Conservation (phyloP, 371 early-diverging fungal genomes). For the Mortierella polycephala region DNA sequence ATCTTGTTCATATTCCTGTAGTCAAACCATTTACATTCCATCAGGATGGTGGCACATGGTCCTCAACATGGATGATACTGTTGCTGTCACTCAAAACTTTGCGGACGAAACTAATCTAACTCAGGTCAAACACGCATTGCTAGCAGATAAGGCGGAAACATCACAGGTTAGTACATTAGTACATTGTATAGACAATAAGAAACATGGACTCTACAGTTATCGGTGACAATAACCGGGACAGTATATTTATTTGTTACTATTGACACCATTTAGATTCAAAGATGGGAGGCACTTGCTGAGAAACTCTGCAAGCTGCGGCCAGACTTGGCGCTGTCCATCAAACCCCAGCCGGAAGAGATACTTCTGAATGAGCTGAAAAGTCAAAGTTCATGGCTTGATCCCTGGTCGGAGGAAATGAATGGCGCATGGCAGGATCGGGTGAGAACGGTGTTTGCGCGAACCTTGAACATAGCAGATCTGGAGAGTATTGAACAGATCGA, state of each 20-base stretch:
- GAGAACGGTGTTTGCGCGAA: constrained; percentile 3
- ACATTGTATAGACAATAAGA: background rate
- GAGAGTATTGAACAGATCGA: constrained; percentile 7
- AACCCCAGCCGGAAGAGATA: constrained; percentile 7
- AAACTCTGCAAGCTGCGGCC: constrained; percentile 19
- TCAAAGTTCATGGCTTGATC: constrained; percentile 19
- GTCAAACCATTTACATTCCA: constrained; percentile 50
- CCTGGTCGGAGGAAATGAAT: background rate
- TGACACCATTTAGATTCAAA: constrained; percentile 7
- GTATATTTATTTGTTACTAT: background rate
- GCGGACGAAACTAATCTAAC: constrained; percentile 44
- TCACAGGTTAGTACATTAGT: constrained; percentile 12
- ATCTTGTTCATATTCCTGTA: constrained; percentile 3
- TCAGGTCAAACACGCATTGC: constrained; percentile 31
- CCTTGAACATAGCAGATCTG: background rate
- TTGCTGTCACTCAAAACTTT: constrained; percentile 58
- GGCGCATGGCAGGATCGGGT: constrained; percentile 19
- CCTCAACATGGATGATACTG: constrained; percentile 54
- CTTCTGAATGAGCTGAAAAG: background rate
- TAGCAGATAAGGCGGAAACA: constrained; percentile 5
- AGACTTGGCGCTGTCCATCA: constrained; percentile 18
- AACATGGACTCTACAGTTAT: too few species aligned
- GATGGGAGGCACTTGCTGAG: constrained; percentile 24
- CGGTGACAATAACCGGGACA: background rate
- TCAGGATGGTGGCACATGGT: constrained; percentile 60